phyloP scores from a whole-genome alignment of 106 monocot species.

The Dioscorea zingiberensis region DNA sequence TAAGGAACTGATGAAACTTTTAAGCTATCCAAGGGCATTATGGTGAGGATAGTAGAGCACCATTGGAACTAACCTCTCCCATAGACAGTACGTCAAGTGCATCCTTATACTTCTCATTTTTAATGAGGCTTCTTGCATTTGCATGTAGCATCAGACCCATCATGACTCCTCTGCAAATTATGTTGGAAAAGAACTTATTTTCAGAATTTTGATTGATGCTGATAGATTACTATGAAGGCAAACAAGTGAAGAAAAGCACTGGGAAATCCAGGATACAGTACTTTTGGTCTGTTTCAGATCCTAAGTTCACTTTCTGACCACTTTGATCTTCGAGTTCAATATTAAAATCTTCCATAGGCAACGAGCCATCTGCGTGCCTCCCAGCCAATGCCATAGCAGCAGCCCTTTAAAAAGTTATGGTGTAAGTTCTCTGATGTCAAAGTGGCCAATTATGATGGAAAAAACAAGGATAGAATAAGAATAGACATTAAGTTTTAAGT shows the following conservation, averaged over 20 bases:
- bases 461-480: neutral
- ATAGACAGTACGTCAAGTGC: conserved; percentile 81
- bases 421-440: too few relatives aligned
- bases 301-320: conserved; percentile 73
- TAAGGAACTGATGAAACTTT: too few relatives aligned
- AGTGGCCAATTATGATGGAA: neutral
- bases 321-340: conserved; percentile 93
- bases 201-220: too few relatives aligned
- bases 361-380: conserved; percentile 69
- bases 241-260: too few relatives aligned
- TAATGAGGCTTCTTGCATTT: conserved; percentile 69
- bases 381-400: conserved; percentile 58
- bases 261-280: conserved; percentile 7
- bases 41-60: too few relatives aligned
- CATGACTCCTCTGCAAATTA: conserved; percentile 59
- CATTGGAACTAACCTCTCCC: conserved; percentile 61
- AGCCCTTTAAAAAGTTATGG: conserved; percentile 30
- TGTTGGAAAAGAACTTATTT: neutral
- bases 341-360: conserved; percentile 77
- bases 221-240: too few relatives aligned
- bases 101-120: conserved; percentile 59
- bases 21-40: too few relatives aligned
- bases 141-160: conserved; percentile 92
- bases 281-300: conserved; percentile 72
- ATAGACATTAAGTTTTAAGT: too few relatives aligned